Base-by-base conservation (phyloP, 2,329 filamentous ascomycete genomes). In the Dactylonectria macrodidyma region DNA sequence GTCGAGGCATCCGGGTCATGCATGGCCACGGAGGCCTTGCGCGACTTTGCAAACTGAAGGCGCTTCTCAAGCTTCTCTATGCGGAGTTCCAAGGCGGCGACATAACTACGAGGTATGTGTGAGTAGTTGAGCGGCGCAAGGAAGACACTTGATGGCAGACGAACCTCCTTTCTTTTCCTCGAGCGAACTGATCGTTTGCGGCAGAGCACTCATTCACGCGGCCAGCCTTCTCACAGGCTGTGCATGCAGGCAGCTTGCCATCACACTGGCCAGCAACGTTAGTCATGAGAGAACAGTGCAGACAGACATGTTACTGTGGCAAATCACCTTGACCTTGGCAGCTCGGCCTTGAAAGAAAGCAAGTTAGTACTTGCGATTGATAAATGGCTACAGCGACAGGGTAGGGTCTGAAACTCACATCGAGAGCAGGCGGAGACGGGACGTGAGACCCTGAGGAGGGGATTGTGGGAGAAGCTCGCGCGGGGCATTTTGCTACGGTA, bases 161-260 rank as follows among this genome's bases (percentile, higher is more conserved):
- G 65, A 73, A 90, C 90, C 95, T 98, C 76, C 95, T 88, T 79
- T 98, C 96, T 81, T 98, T 98, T 68, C 96, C 96, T 70, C 95
- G 89, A 0, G 95, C 95, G 81, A 98, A 98, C 79, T 98, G 95
- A 78, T 98, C 95, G 76, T 97, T 98, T 8, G 95, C 95, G 63
- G 95, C 95, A 7, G 95, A 97, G 80, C 96, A 99, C 78, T 97
- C 95, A 67, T 87, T 91, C 62, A 93, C 91, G 69, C 94, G 92
- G 34, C 95, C 95, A 14, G 94, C 94, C 82, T 95, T 95, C 81
- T 98, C 95, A 78, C 96, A 98, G 19, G 95, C 95, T 8, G 95
- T 97, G 79, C 96, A 99, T 8, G 95, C 95, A 11, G 96, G 96
- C 44, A 98, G 85, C 81, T 98, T 98, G 69, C 96, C 95, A 83